Conservation (phyloP, 495 filamentous ascomycete genomes). For the Pseudoneurospora amorphoporcata region DNA sequence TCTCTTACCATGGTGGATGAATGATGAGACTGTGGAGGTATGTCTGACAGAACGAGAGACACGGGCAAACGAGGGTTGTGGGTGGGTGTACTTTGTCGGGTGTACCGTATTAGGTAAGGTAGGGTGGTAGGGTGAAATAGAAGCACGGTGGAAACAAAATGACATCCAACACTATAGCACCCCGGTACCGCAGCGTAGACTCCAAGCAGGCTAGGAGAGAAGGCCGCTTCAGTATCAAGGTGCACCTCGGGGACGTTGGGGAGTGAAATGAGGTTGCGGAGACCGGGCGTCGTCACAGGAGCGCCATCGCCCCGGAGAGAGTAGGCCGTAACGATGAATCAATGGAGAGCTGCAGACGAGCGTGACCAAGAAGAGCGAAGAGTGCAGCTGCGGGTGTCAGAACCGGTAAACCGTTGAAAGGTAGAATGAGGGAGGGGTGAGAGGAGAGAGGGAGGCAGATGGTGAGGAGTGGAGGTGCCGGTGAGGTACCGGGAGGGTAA, state of each 20-base stretch:
- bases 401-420: conserved; percentile 14
- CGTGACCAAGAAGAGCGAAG: conserved; percentile 26
- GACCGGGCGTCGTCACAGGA: conserved; percentile 25
- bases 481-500: conserved; percentile 5
- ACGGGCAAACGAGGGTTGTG: conserved; percentile 14
- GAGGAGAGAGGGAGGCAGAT: conserved; percentile 2
- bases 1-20: conserved; percentile 38
- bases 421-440: conserved; percentile 9
- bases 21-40: not conserved
- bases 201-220: conserved; percentile 7
- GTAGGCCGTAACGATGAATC: conserved; percentile 6
- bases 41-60: conserved; percentile 12
- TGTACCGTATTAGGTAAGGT: conserved; percentile 12
- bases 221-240: conserved; percentile 9
- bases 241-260: conserved; percentile 22
- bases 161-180: conserved; percentile 3
- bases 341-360: conserved; percentile 15
- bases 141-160: conserved; percentile 4
- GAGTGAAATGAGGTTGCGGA: conserved; percentile 19
- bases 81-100: conserved; percentile 15
- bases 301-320: conserved; percentile 19
- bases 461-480: conserved; percentile 4
- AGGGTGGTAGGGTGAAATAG: conserved; percentile 5
- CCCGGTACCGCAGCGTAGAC: conserved; percentile 2
- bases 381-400: conserved; percentile 19